phyloP scores from a whole-genome alignment of 2,329 filamentous ascomycete genomes.

The Mariannaea elegans region DNA sequence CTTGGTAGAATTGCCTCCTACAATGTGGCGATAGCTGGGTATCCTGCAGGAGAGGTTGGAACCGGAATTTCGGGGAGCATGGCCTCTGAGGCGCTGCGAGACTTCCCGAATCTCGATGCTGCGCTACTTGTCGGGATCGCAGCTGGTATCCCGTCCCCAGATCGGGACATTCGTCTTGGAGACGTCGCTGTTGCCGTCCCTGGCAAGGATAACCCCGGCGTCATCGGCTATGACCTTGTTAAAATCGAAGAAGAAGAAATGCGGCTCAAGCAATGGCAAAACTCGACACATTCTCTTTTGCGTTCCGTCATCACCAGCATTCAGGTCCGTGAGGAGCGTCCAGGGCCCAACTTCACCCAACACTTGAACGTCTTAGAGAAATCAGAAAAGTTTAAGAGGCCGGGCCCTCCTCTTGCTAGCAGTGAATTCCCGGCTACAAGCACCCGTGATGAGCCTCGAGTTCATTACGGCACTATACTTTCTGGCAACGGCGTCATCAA shows the following conservation, averaged over 20 bases:
- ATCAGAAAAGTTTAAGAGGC: not conserved
- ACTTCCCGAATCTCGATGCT: not conserved
- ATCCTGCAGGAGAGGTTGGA: constrained; percentile 2
- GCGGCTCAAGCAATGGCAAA: constrained; percentile 7
- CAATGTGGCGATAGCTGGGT: constrained; percentile 11
- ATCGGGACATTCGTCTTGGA: constrained; percentile 6
- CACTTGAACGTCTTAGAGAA: not conserved
- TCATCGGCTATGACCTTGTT: constrained; percentile 5
- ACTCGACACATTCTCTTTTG: constrained; percentile 1
- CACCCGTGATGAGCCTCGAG: not conserved
- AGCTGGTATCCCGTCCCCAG: constrained; percentile 1
- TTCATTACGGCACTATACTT: constrained; percentile 3
- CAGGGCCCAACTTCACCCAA: not conserved
- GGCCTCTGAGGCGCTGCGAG: not conserved
- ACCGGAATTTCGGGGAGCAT: constrained; percentile 7
- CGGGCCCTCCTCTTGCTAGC: not conserved
- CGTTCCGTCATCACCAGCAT: constrained; percentile 9
- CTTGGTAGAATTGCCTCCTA: constrained; percentile 3
- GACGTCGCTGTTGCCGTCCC: constrained; percentile 8
- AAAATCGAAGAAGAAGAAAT: constrained; percentile 4
- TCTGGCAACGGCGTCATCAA: constrained; percentile 10
- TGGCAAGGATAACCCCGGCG: not conserved
- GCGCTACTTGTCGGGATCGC: constrained; percentile 2
- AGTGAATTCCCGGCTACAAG: not conserved
- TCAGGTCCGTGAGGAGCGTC: not conserved